Evolutionary conservation across 768 basidiomycete genomes (phyloP).

Genomic region (Mrakia blollopis): DNA sequence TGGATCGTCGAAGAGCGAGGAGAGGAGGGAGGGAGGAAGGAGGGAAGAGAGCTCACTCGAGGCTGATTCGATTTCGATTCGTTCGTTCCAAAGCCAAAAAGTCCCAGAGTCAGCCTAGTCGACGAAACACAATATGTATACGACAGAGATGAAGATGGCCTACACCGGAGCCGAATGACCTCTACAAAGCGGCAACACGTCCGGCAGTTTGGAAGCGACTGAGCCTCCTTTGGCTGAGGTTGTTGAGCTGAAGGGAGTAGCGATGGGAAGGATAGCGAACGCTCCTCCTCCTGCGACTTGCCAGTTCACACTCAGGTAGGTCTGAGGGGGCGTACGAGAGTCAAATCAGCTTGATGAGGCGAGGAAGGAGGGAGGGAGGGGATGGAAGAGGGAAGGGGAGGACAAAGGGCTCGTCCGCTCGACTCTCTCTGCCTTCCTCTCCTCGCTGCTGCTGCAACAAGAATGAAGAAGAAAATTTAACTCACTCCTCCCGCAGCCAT

Average conservation of each 20-base stretch:
- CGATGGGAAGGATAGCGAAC: conserved; percentile 82
- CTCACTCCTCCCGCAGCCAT: conserved; percentile 75
- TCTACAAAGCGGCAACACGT: conserved; percentile 84
- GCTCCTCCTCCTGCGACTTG: conserved; percentile 56
- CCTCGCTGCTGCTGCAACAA: background rate
- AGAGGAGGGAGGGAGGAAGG: too few species aligned
- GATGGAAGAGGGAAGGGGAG: background rate
- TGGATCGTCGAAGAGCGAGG: background rate
- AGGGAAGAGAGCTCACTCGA: conserved; percentile 52
- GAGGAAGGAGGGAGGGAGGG: background rate
- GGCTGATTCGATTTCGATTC: too few species aligned
- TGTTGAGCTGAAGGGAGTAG: conserved; percentile 56
- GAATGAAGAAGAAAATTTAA: too few species aligned
- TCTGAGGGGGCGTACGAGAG: conserved; percentile 43
- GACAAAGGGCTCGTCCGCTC: background rate
- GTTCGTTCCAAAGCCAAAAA: conserved; percentile 48
- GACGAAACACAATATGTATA: too few species aligned
- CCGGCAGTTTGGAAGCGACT: conserved; percentile 77
- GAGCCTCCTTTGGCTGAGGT: conserved; percentile 44
- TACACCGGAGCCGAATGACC: conserved; percentile 51
- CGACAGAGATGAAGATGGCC: background rate
- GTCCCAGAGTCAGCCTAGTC: too few species aligned
- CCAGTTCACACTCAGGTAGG: conserved; percentile 92
- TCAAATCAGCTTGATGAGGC: background rate
- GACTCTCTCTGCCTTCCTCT: background rate